Conservation (phyloP, 441 rosid species). For the Pelargonium cotyledonis region DNA sequence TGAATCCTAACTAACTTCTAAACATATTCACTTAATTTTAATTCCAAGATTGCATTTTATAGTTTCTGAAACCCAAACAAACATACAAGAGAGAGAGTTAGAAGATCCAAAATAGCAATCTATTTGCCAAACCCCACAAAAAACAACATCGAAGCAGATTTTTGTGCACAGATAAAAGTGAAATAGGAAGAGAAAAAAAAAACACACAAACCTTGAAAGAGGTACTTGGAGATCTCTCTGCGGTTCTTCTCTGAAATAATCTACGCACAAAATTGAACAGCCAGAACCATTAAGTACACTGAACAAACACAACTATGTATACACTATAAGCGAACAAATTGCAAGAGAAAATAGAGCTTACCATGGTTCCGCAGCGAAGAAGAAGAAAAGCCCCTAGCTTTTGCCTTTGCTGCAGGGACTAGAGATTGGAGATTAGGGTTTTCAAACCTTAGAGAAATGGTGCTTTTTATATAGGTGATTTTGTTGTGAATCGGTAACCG, state of each 20-base stretch:
- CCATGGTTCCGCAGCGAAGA: not conserved
- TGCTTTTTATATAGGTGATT: not conserved
- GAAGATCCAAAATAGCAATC: not conserved
- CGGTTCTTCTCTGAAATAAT: conserved; percentile 63
- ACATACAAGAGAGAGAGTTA: too few species aligned
- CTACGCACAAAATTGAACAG: conserved; percentile 23
- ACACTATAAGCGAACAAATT: not conserved
- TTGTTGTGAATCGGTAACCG: not conserved
- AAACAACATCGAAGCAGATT: not conserved
- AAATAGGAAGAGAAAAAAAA: not conserved
- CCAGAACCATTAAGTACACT: not conserved
- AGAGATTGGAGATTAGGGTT: not conserved
- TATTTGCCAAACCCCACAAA: not conserved
- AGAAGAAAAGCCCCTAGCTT: not conserved
- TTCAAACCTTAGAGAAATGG: not conserved
- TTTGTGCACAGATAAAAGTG: too few species aligned
- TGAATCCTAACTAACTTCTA: not conserved
- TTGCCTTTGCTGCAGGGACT: not conserved
- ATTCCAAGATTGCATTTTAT: not conserved
- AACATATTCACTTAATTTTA: not conserved
- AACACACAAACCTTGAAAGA: conserved; percentile 44
- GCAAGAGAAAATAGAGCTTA: not conserved
- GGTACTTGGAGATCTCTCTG: conserved; percentile 58
- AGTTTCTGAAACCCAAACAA: not conserved
- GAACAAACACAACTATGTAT: not conserved